Evolutionary conservation across 306 rosid species (phyloP).

Genomic region (Lathyrus sativus): DNA sequence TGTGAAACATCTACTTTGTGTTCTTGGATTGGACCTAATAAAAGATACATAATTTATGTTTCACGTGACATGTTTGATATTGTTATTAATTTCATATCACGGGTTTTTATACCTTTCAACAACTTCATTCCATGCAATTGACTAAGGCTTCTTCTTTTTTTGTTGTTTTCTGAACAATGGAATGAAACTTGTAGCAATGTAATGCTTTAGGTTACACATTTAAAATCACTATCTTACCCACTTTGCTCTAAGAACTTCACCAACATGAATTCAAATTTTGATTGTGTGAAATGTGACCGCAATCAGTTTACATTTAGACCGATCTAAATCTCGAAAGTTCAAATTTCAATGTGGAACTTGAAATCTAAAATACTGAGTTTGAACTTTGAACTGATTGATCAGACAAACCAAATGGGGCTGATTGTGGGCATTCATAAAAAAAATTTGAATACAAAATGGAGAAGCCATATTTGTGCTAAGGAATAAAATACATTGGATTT

Average conservation of each 20-base stretch:
- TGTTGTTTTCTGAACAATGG: conserved; percentile 16
- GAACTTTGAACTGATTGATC: too few species aligned
- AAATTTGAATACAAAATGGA: conserved; percentile 28
- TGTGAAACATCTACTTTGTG: conserved; percentile 29
- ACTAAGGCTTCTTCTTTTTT: conserved; percentile 15
- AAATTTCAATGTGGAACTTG: not conserved
- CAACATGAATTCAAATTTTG: not conserved
- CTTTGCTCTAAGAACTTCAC: not conserved
- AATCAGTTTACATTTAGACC: too few species aligned
- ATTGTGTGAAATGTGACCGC: not conserved
- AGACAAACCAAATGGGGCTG: not conserved
- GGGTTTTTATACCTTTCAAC: conserved; percentile 38
- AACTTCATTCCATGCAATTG: conserved; percentile 27
- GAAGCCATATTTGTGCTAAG: conserved; percentile 36
- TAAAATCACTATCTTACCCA: conserved; percentile 34
- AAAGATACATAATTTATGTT: conserved; percentile 38
- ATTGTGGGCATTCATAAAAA: not conserved
- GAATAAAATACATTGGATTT: conserved; percentile 80
- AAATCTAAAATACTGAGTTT: not conserved
- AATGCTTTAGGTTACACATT: not conserved
- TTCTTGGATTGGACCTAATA: conserved; percentile 1
- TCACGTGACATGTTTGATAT: conserved; percentile 52
- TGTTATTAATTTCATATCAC: conserved; percentile 45
- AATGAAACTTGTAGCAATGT: conserved; percentile 7
- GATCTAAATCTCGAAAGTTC: not conserved